A percentile compares a stretch with the other conserved stretches of the same genome.
phyloP scores from a whole-genome alignment of 495 filamentous ascomycete species.

The Tuber borchii region DNA sequence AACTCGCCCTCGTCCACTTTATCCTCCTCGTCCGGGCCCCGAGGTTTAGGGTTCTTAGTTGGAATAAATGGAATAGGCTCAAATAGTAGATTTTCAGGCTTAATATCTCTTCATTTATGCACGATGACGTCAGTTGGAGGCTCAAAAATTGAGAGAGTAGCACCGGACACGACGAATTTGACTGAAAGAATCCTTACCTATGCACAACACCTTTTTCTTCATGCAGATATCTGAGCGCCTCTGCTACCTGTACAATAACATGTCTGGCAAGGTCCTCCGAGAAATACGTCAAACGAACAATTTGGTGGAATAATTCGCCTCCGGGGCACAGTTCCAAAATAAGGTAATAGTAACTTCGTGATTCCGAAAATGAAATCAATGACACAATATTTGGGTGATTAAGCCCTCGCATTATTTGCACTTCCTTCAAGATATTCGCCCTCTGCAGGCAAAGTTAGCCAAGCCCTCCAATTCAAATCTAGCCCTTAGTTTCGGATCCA shows the following conservation, averaged over 20 bases:
- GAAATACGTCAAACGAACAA: slow-evolving; percentile 96
- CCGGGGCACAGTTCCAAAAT: slow-evolving; percentile 91
- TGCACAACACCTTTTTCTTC: slow-evolving; percentile 94
- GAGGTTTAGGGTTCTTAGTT: slow-evolving; percentile 69
- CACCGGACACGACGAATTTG: slow-evolving; percentile 25
- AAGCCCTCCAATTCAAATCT: slow-evolving; percentile 28
- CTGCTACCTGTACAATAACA: slow-evolving; percentile 87
- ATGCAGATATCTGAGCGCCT: slow-evolving; percentile 88
- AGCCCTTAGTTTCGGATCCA: neutral
- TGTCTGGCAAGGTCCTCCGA: slow-evolving; percentile 92
- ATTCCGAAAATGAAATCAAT: slow-evolving; percentile 88
- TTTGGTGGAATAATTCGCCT: slow-evolving; percentile 96
- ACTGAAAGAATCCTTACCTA: slow-evolving; percentile 58
- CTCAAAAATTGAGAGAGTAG: slow-evolving; percentile 19
- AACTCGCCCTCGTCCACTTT: slow-evolving; percentile 97
- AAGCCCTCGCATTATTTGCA: slow-evolving; percentile 94
- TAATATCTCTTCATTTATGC: slow-evolving; percentile 71
- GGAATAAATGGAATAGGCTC: slow-evolving; percentile 76
- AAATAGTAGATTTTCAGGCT: slow-evolving; percentile 95
- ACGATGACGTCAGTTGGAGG: slow-evolving; percentile 20
- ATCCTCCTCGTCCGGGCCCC: slow-evolving; percentile 81
- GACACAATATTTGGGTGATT: slow-evolving; percentile 94
- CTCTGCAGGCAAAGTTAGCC: slow-evolving; percentile 55
- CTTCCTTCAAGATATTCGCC: slow-evolving; percentile 95
- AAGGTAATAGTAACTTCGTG: slow-evolving; percentile 92